Base-by-base conservation (phyloP, 2,329 filamentous ascomycete genomes). In the Atkinsonella hypoxylon region DNA sequence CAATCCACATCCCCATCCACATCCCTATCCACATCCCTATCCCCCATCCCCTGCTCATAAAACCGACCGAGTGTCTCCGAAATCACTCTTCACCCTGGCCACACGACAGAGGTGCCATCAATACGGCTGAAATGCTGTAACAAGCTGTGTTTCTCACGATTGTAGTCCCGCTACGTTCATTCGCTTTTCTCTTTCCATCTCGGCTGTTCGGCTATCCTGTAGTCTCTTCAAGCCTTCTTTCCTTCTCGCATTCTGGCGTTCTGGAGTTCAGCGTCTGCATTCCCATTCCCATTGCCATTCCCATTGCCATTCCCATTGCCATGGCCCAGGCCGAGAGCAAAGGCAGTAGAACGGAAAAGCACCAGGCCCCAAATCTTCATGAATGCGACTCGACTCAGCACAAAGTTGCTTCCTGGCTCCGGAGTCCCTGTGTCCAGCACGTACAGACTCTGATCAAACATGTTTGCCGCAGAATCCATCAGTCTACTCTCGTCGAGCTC, bases 401-500 rank as follows among this genome's bases (percentile, higher is more conserved):
- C 30, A 40, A 48, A 30, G 20, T 17, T 22, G n/a, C 40, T 26
- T 22, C 34, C 13, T 40, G 26, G 4, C 43, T 18, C 26, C 41
- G 34, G 26, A 18, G 4, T 20, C 20, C 47, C 10, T 51, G 51
- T 34, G 12, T 20, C 12, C 45, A 42, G 30, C 49, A 48, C 18
- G 32, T 55, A 8, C 49, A 45, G 32, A 45, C 7, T 22, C 45
- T 36, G 7, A 38, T 64, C 22, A 56, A 56, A 40, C 45, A 57
- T 50, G 56, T 49, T 15, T 55, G 57, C 17, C 50, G 49, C 30
- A 45, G 53, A 5, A 32, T 64, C 20, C 73, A 73, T 53, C 65
- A 67, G 48, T 66, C 59, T 52, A 62, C 67, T 48, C 56, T 77
- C 31, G 61, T 72, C 53, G 68, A 76, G 54, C 63, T 74, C 30